phyloP scores from a whole-genome alignment of 371 early-diverging fungal species.

The Apophysomyces trapeziformis region DNA sequence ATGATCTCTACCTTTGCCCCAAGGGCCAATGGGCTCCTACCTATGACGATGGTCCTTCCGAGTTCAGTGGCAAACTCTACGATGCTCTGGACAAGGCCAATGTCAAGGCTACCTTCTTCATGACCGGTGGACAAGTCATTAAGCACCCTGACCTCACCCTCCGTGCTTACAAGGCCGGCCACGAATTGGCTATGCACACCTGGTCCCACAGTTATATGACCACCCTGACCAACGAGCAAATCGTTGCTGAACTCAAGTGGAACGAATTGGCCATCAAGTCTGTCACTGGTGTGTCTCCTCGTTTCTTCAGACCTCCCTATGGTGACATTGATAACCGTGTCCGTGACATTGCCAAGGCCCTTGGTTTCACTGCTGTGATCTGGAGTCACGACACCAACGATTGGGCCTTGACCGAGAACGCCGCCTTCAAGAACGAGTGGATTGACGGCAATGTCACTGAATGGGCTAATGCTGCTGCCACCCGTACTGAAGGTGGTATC shows the following conservation, averaged over 20 bases:
- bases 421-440: conserved; percentile 25
- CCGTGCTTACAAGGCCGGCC: conserved; percentile 54
- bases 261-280: conserved; percentile 63
- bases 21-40: conserved; percentile 55
- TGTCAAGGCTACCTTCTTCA: conserved; percentile 65
- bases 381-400: conserved; percentile 55
- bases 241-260: conserved; percentile 71
- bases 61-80: conserved; percentile 46
- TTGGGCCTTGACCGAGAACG: conserved; percentile 33
- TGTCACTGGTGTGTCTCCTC: conserved; percentile 63
- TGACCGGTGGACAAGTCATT: conserved; percentile 62
- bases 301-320: conserved; percentile 65
- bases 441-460: conserved; percentile 43
- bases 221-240: conserved; percentile 60
- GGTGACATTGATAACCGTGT: conserved; percentile 61
- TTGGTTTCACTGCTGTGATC: conserved; percentile 51
- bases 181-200: conserved; percentile 56
- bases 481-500: conserved; percentile 38
- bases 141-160: conserved; percentile 55
- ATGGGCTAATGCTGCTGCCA: conserved; percentile 39
- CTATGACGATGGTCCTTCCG: conserved; percentile 67
- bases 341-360: conserved; percentile 47
- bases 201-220: conserved; percentile 68
- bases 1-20: conserved; percentile 53
- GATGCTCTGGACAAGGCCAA: conserved; percentile 56